Base-by-base conservation (phyloP, 345 rosid species). In the Hevea brasiliensis region DNA sequence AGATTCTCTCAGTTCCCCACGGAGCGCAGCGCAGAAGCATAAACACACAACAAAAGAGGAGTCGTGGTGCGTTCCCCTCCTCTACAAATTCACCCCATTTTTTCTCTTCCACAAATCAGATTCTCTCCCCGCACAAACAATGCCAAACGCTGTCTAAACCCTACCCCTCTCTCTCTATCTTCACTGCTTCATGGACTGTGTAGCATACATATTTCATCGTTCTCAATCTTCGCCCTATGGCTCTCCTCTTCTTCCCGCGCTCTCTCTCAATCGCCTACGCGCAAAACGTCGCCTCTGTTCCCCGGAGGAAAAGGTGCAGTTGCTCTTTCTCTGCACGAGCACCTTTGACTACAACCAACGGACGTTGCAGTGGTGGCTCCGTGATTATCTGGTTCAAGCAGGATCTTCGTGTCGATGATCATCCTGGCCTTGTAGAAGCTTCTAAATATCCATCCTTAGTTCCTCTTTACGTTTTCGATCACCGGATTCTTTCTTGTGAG, bases 361-460 rank as follows among this genome's bases (percentile, higher is more conserved):
- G 24, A 45, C 17, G 79, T 44, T 41, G 45, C 62, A 32, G 24
- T 51, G 20, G 77, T 37, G 17, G n/a, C 73, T 87, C 84, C 41
- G 94, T 92, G 61, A 78, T 91, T 77, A 75, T 91, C 72, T 94
- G 98, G 98, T 91, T 87, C 82, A 94, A 94, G 82, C 97, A 94
- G 69, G 98, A 94, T 65, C 92, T 91, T 53, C 97, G 96, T 76
- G 70, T 90, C 71, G 90, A 91, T 61, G 97, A 94, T 73, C 97
- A 94, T 72, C 93, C 88, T 63, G 98, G 91, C 14, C 85, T 94
- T 74, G 76, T 85, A 71, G 79, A 88, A 40, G 86, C 93, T 10
- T 81, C 89, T 24, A 61, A 85, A 15, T 67, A 69, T 29, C 71
- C 67, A 21, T 51, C 82, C 15, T 20, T 90, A 23, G 64, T 91